These are phyloP conservation scores for Cyclotella atomus DNA, from an alignment of 108 stramenopile genomes.

Conservation along the genomic window DNA sequence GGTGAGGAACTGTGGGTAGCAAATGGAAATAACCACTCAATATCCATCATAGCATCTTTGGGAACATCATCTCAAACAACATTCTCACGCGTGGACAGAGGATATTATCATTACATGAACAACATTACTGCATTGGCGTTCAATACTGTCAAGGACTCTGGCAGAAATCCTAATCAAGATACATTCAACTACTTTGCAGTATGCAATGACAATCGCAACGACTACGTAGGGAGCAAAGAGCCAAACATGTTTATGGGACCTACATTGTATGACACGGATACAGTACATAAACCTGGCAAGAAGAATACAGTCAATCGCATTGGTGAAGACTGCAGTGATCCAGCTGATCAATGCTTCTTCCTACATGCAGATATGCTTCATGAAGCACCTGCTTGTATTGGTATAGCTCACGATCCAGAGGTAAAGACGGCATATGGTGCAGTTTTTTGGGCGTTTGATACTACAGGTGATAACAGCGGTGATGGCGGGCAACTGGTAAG, in stretches of 20 bases:
- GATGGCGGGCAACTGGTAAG: constrained; percentile 48
- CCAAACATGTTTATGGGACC: constrained; percentile 64
- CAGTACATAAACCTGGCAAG: constrained; percentile 27
- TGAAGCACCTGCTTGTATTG: constrained; percentile 53
- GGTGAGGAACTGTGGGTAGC: constrained; percentile 59
- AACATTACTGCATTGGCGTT: constrained; percentile 58
- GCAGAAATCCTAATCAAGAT: constrained; percentile 44
- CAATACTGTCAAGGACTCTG: constrained; percentile 46
- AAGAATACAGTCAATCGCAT: constrained; percentile 50
- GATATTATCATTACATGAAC: constrained; percentile 65
- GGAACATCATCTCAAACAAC: constrained; percentile 31
- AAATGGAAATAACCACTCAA: constrained; percentile 49
- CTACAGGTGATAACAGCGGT: constrained; percentile 49
- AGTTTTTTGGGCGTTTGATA: constrained; percentile 57
- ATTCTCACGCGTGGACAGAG: constrained; percentile 43
- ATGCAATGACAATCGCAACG: constrained; percentile 57
- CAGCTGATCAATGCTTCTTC: constrained; percentile 57
- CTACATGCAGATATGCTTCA: constrained; percentile 65
- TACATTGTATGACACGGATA: constrained; percentile 46
- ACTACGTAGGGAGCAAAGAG: constrained; percentile 46
- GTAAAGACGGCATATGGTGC: constrained; percentile 46
- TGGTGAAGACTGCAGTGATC: constrained; percentile 43
- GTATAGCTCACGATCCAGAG: constrained; percentile 62
- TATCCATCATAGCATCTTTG: constrained; percentile 49
- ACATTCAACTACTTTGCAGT: constrained; percentile 58